Conservation (phyloP, 768 basidiomycete genomes). For the Russula foetens region DNA sequence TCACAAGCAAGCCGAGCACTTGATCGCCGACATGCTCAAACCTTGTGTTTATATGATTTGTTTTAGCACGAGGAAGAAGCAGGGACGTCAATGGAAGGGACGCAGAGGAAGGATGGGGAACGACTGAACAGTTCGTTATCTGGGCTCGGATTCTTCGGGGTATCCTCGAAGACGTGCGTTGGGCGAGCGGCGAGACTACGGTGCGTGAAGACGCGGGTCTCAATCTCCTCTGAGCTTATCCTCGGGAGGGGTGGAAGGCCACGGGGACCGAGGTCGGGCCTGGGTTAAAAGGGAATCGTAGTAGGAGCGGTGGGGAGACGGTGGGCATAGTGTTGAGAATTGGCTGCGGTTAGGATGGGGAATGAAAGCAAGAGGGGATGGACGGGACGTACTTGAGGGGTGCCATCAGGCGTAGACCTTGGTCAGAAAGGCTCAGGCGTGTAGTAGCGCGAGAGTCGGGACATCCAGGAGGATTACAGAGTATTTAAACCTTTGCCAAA, state of each 20-base stretch:
- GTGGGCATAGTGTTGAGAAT: not conserved
- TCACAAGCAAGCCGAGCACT: slow-evolving; percentile 62
- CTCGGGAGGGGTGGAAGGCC: slow-evolving; percentile 50
- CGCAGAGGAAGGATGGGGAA: not conserved
- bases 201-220: slow-evolving; percentile 63
- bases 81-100: not conserved
- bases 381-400: slow-evolving; percentile 8
- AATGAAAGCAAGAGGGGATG: not conserved
- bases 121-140: slow-evolving; percentile 73
- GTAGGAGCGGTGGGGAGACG: not conserved
- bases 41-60: slow-evolving; percentile 31
- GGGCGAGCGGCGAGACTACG: slow-evolving; percentile 63
- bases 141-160: slow-evolving; percentile 59
- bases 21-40: slow-evolving; percentile 72
- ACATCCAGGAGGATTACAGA: not conserved
- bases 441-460: too few species aligned
- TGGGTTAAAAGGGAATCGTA: slow-evolving; percentile 11
- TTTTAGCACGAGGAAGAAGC: not conserved
- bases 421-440: not conserved
- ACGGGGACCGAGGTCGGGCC: slow-evolving; percentile 29
- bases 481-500: slow-evolving; percentile 11
- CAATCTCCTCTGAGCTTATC: slow-evolving; percentile 40
- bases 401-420: slow-evolving; percentile 10
- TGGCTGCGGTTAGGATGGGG: too few species aligned
- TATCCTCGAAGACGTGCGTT: slow-evolving; percentile 70